phyloP scores from a whole-genome alignment of 306 rosid species.

The Lagenaria siceraria region DNA sequence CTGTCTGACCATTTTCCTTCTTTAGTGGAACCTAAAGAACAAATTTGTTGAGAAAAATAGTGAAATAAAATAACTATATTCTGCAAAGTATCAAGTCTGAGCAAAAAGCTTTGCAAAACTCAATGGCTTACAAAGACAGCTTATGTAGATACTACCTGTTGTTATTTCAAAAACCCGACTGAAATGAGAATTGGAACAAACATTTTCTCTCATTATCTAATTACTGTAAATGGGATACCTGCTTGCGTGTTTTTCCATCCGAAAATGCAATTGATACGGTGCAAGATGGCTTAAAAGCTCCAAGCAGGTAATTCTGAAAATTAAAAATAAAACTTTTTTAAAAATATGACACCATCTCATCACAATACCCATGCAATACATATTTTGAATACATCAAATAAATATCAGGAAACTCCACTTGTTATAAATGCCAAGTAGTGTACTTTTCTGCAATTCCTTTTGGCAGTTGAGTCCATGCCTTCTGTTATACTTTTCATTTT shows the following conservation, averaged over 20 bases:
- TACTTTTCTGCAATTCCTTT: background rate
- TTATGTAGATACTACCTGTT: background rate
- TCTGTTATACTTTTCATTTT: background rate
- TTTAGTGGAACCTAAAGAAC: constrained; percentile 54
- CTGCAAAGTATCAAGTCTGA: background rate
- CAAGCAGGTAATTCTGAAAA: constrained; percentile 78
- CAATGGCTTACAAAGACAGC: background rate
- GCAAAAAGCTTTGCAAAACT: background rate
- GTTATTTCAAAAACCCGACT: background rate
- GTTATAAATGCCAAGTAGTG: background rate
- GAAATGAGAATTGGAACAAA: background rate
- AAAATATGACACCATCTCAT: background rate
- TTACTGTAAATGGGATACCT: constrained; percentile 31
- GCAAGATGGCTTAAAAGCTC: constrained; percentile 99
- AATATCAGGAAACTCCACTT: background rate
- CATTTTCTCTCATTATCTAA: background rate
- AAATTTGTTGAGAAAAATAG: background rate
- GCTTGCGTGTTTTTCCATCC: constrained; percentile 91
- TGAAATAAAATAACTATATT: background rate
- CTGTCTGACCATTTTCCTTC: constrained; percentile 83
- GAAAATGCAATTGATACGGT: constrained; percentile 58
- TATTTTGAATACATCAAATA: background rate
- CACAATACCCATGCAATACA: background rate
- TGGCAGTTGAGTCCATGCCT: background rate
- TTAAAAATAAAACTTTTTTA: background rate